Evolutionary conservation across 768 basidiomycete species (phyloP), one percentile per base, ranked within the genome.

Genomic region (Melanogaster broomeanus): DNA sequence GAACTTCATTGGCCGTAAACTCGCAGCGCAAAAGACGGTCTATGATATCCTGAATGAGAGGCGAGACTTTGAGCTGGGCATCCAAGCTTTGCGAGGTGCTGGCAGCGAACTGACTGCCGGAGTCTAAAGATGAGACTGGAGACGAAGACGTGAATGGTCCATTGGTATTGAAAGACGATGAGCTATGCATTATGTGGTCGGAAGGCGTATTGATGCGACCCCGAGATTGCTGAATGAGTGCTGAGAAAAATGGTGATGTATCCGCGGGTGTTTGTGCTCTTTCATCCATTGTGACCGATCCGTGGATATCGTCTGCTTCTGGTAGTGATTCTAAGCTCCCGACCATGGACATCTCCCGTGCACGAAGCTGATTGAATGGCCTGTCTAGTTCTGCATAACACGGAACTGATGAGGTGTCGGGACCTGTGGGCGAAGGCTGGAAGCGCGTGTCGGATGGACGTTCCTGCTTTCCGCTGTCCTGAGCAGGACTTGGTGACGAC

Each of bases 91-190:
- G 72, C 10, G 68, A 56, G 21, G 68, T 60, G 52, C 73, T 74
- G 13, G 77, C 68, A 18, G 80, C 65, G 57, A 81, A 78, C 22
- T 85, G 84, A 58, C 85, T 87, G 45, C 79, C 83, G 11, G 90
- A 91, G 64, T 84, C 87, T 58, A 87, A 63, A 11, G 90, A 92
- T 8, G 90, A 91, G 18, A 83, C 87, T 7, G 90, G 90, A 2
- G 90, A 92, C 3, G 83, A 76, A 3, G 89, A 87, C 4, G 76
- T 73, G 59, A 80, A 77, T 25, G 76, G 71, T 25, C 76, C 74
- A 16, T 65, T 74, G 39, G 67, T 64, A 52, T 75, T 75, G 61
- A 77, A 76, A 4, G 77, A 74, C 8, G 76, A 66, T 3, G 78
- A 68, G 53, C 48, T 68, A 45, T 56, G 56, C 55, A 56, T 66